Conservation (phyloP, 495 filamentous ascomycete species). For the Penicillium fimorum region DNA sequence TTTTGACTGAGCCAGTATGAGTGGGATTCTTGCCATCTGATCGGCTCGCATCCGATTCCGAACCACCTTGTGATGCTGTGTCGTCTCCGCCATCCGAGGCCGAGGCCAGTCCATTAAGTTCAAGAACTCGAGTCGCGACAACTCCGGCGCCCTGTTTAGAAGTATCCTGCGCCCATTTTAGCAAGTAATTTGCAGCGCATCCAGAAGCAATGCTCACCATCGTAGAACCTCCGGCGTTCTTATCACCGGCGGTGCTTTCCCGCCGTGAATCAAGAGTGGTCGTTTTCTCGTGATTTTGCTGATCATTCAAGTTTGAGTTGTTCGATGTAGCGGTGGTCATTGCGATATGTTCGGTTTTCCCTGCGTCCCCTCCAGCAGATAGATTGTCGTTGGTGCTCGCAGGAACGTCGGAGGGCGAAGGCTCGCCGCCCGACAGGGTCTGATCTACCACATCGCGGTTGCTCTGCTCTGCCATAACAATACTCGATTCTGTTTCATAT, state of each 20-base stretch:
- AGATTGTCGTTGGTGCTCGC: constrained; percentile 57
- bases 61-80: constrained; percentile 46
- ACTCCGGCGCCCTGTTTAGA: constrained; percentile 35
- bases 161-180: constrained; percentile 34
- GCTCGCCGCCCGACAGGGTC: constrained; percentile 70
- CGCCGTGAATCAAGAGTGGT: constrained; percentile 13
- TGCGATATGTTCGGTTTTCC: constrained; percentile 46
- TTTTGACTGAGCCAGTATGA: constrained; percentile 74
- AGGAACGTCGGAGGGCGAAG: constrained; percentile 70
- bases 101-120: constrained; percentile 44
- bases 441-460: constrained; percentile 77
- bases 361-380: constrained; percentile 58
- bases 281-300: constrained; percentile 29
- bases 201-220: constrained; percentile 30
- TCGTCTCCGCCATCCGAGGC: constrained; percentile 47
- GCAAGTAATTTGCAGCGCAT: constrained; percentile 10
- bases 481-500: constrained; percentile 52
- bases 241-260: constrained; percentile 31
- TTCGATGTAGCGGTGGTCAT: constrained; percentile 23
- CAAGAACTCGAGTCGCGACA: constrained; percentile 43
- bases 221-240: constrained; percentile 28
- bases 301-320: constrained; percentile 29
- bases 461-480: constrained; percentile 82
- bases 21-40: constrained; percentile 58
- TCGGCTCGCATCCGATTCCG: constrained; percentile 50